Conservation (phyloP, 1,284 basidiomycete species). For the Leccinum fuscescens region DNA sequence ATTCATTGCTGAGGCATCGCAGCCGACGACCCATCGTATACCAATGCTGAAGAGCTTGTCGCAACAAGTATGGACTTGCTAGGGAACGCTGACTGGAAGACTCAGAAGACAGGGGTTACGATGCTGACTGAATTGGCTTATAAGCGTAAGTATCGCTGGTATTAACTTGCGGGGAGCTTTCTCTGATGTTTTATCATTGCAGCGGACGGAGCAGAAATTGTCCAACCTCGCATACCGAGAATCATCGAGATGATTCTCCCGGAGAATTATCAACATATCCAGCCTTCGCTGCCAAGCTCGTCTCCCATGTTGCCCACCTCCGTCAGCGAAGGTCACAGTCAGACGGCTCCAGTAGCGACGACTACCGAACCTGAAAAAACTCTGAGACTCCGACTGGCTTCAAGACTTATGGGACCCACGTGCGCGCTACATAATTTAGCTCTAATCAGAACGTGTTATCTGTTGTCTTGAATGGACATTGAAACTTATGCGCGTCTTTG, state of each 20-base stretch:
- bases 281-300: not conserved
- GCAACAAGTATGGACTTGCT: slow-evolving; percentile 11
- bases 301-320: not conserved
- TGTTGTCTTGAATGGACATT: no score
- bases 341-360: not conserved
- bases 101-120: slow-evolving; percentile 22
- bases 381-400: slow-evolving; percentile 7
- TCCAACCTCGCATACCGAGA: slow-evolving; percentile 8
- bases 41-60: slow-evolving; percentile 13
- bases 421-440: slow-evolving; percentile 22
- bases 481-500: slow-evolving; percentile 4
- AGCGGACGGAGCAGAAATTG: slow-evolving; percentile 17
- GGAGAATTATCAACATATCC: slow-evolving; percentile 3
- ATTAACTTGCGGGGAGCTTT: not conserved
- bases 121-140: slow-evolving; percentile 22
- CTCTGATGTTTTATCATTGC: not conserved
- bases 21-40: slow-evolving; percentile 7
- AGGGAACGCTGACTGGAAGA: slow-evolving; percentile 8
- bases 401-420: slow-evolving; percentile 24
- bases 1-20: not conserved
- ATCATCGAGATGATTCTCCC: slow-evolving; percentile 25
- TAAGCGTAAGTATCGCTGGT: slow-evolving; percentile 12
- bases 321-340: not conserved
- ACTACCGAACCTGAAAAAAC: not conserved
- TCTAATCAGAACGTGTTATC: slow-evolving; percentile 6